Conservation (phyloP, 257 asterid species). For the Solanum gracilifrons region DNA sequence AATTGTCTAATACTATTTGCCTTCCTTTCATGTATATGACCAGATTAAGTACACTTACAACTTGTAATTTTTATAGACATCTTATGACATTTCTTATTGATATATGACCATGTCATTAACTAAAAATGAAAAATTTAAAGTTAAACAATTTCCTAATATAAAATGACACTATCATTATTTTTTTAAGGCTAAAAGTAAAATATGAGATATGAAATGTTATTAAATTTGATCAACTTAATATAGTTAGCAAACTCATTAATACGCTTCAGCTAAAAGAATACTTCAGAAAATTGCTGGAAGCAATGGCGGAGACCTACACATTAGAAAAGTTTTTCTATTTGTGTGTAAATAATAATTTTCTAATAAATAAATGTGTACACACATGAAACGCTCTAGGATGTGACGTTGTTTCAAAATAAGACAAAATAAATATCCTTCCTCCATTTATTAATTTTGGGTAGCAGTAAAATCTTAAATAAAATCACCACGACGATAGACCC, state of each 20-base stretch:
- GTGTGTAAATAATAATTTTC: not conserved
- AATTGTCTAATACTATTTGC: not conserved
- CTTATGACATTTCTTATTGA: not conserved
- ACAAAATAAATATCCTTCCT: not conserved
- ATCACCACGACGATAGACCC: not conserved
- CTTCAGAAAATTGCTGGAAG: not conserved
- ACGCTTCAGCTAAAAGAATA: not conserved
- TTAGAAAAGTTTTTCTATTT: not conserved
- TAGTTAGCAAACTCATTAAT: not conserved
- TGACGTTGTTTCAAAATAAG: not conserved
- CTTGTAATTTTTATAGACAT: not conserved
- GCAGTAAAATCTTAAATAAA: not conserved
- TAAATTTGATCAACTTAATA: not conserved
- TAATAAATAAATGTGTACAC: not conserved
- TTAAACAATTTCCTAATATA: not conserved
- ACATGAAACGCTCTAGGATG: not conserved
- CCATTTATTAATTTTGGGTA: not conserved
- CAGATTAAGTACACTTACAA: not conserved
- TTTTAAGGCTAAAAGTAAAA: not conserved
- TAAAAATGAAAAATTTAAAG: not conserved
- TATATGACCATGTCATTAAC: not conserved
- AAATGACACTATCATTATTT: not conserved
- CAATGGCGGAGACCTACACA: not conserved
- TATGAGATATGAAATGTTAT: not conserved
- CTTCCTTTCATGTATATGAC: not conserved